Conservation (phyloP, 2,329 filamentous ascomycete species). For the Pleomassaria siparia region DNA sequence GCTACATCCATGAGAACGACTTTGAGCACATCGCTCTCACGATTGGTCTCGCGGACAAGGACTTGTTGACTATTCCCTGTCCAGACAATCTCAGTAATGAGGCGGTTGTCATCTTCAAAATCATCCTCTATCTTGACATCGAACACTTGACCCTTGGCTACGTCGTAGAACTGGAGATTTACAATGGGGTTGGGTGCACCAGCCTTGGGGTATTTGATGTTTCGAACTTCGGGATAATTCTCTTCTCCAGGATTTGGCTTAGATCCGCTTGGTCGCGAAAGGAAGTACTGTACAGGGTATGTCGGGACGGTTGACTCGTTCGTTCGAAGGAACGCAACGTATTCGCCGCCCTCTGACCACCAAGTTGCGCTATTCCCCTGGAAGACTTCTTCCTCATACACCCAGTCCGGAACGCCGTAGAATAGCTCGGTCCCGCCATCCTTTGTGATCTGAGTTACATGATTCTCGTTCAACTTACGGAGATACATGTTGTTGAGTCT, state of each 20-base stretch:
- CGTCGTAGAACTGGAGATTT: conserved; percentile 83
- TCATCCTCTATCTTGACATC: conserved; percentile 74
- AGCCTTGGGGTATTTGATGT: conserved; percentile 97
- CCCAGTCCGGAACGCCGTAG: conserved; percentile 97
- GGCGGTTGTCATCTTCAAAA: conserved; percentile 77
- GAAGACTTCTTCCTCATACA: conserved; percentile 89
- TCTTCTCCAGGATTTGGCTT: conserved; percentile 71
- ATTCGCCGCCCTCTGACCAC: conserved; percentile 92
- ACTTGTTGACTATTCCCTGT: conserved; percentile 73
- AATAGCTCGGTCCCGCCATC: conserved; percentile 89
- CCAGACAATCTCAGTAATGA: conserved; percentile 95
- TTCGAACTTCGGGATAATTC: conserved; percentile 82
- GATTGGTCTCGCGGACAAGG: conserved; percentile 87
- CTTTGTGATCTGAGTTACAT: conserved; percentile 72
- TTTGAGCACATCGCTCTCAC: conserved; percentile 88
- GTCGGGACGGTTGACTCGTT: conserved; percentile 91
- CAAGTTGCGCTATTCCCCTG: conserved; percentile 79
- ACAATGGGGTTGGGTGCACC: conserved; percentile 92
- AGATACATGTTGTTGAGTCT: conserved; percentile 88
- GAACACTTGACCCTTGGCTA: conserved; percentile 75
- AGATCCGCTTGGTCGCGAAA: conserved; percentile 79
- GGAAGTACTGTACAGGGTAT: conserved; percentile 90
- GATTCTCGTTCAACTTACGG: conserved; percentile 63
- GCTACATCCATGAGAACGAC: conserved; percentile 82
- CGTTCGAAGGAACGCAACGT: conserved; percentile 86